Evolutionary conservation across 495 filamentous ascomycete genomes (phyloP), one percentile per base, ranked within the genome.

Genomic region (Penicillium angulare): DNA sequence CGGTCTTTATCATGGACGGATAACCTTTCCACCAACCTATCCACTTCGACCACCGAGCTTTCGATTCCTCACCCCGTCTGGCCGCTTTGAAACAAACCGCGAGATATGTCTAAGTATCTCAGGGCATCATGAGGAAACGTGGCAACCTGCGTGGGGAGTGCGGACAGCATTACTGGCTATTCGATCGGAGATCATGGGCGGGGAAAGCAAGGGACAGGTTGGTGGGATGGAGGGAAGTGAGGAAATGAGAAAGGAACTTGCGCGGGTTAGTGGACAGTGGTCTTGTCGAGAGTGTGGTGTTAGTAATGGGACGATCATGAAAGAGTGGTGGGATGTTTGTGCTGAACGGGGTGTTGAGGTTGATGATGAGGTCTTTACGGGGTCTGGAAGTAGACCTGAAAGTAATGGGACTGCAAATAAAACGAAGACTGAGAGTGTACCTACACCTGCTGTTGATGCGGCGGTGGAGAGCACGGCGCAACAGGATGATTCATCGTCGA

Each of bases 101-200:
- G 93, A 98, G 76, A 96, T 98, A 56, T 98, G 93, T 65, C 82
- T 98, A 5, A 86, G 80, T 47, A 98, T 98, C 64, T 86, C 80
- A 27, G 93, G 90, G 7, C 92, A 97, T 69, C 93, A 98, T 70
- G 93, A 96, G 68, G 93, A 98, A 71, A 92, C 87, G 20, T 98
- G 93, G 93, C 91, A 95, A 79, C 93, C 93, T 1, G 93, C 93
- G 1, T 98, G 93, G 93, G 92, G 93, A 0, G 83, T 98, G 6
- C 79, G 93, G 34, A 80, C 78, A 20, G 77, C 81, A 48, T 49
- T 84, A 40, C 58, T 78, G 40, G 77, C 76, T 5, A 74, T 82
- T 34, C 62, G 78, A 26, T 73, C 70, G 15, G 62, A 63, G 49
- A 82, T 83, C 44, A 79, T 80, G 61, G 69, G 71, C 17, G 71